A percentile compares a stretch with the other conserved stretches of the same genome.
Evolutionary conservation across 768 basidiomycete genomes (phyloP).

Genomic region (Termitomyces sp.): DNA sequence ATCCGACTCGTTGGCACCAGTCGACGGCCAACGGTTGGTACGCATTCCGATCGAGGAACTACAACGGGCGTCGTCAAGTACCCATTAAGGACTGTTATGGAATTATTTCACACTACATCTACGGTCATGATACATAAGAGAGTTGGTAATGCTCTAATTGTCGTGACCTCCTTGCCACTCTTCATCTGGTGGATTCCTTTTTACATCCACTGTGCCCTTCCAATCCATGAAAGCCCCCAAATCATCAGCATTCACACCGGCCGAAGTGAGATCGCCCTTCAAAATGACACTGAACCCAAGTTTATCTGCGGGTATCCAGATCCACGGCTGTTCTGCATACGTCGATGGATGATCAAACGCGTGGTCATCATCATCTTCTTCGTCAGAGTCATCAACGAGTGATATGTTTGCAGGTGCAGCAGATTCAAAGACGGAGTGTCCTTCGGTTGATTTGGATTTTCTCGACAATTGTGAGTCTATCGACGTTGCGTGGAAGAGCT

Average conservation of each 20-base stretch:
- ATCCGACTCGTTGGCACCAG: conserved; percentile 1
- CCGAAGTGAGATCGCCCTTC: conserved; percentile 28
- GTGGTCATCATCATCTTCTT: conserved; percentile 29
- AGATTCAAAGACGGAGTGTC: not conserved
- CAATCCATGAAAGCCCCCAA: conserved; percentile 37
- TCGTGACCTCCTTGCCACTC: conserved; percentile 27
- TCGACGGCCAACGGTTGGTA: conserved; percentile 56
- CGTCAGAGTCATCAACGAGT: conserved; percentile 19
- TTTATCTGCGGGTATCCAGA: conserved; percentile 39
- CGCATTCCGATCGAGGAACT: conserved; percentile 71
- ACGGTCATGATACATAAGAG: not conserved
- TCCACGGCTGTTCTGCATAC: conserved; percentile 38
- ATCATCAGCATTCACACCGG: conserved; percentile 38
- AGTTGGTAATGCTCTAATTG: not conserved
- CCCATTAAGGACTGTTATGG: not conserved
- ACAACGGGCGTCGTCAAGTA: conserved; percentile 25
- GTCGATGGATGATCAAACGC: conserved; percentile 45
- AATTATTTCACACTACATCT: not conserved
- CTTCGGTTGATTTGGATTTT: not conserved
- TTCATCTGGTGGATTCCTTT: conserved; percentile 39
- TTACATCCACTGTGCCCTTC: conserved; percentile 38
- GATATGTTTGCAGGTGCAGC: not conserved
- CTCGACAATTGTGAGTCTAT: not conserved
- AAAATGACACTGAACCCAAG: conserved; percentile 36
- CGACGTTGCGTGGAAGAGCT: not conserved